Conservation (phyloP, 192 early-diverging fungal genomes). For the Diversispora eburnea region DNA sequence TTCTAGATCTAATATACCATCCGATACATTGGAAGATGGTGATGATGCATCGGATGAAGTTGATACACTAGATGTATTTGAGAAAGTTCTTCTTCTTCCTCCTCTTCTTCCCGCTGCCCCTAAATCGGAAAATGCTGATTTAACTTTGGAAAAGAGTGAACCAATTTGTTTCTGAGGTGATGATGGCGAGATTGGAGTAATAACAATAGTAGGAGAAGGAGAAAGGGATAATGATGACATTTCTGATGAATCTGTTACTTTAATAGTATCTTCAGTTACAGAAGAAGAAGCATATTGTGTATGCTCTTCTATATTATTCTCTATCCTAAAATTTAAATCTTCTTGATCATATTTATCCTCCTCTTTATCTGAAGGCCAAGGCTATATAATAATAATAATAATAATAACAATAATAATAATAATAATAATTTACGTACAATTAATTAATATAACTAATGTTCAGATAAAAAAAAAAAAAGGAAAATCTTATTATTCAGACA, state of each 20-base stretch:
- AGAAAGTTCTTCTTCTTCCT: too few species aligned
- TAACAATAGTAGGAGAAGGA: not conserved
- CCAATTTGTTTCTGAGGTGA: not conserved
- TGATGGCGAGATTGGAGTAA: not conserved
- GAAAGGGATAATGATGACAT: not conserved
- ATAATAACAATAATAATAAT: too few species aligned
- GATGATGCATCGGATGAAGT: not conserved
- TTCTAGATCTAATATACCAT: not conserved
- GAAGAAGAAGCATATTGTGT: too few species aligned
- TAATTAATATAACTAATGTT: not conserved
- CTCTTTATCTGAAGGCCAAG: too few species aligned
- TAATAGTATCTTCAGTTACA: too few species aligned
- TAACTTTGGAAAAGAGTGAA: conserved; percentile 23
- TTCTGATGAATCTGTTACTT: too few species aligned
- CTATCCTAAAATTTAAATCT: too few species aligned
- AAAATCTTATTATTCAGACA: not conserved
- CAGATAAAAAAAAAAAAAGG: not conserved
- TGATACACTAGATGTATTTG: too few species aligned
- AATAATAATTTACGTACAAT: too few species aligned
- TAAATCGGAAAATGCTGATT: not conserved
- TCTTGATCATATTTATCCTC: too few species aligned
- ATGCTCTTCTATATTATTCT: too few species aligned
- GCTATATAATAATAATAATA: too few species aligned
- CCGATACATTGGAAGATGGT: not conserved
- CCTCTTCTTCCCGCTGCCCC: not conserved